Evolutionary conservation across 73 alveolate genomes (phyloP).

Genomic region (Paramecium biaurelia): DNA sequence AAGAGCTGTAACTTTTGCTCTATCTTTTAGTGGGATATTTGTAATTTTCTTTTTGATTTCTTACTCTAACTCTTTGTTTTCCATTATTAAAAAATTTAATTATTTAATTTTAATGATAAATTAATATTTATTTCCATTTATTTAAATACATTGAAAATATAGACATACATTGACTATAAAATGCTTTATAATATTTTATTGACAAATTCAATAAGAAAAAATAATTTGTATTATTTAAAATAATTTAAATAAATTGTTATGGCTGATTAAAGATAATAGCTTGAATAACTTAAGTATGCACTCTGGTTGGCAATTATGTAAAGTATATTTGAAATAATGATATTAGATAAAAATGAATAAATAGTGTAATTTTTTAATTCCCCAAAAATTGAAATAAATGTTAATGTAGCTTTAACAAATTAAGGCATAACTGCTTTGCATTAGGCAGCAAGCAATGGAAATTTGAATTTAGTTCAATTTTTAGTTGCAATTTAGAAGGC

Average conservation of each 20-base stretch:
- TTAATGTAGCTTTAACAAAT: background rate
- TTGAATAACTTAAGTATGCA: background rate
- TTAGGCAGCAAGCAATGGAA: slow-evolving; percentile 48
- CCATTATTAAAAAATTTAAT: slow-evolving; percentile 31
- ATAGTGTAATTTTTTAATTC: slow-evolving; percentile 43
- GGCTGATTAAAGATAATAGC: background rate
- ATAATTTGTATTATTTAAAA: background rate
- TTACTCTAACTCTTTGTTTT: slow-evolving; percentile 38
- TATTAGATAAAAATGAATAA: slow-evolving; percentile 38
- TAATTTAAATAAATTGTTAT: background rate
- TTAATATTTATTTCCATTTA: background rate
- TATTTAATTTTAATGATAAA: background rate
- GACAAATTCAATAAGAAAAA: background rate
- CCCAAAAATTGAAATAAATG: slow-evolving; percentile 43
- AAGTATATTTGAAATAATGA: background rate
- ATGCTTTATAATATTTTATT: background rate
- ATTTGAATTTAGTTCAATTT: slow-evolving; percentile 38
- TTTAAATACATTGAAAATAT: background rate
- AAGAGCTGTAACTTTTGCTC: slow-evolving; percentile 12
- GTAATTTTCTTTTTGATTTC: slow-evolving; percentile 26
- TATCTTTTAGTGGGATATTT: background rate
- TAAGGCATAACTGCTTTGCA: slow-evolving; percentile 27
- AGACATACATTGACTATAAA: too few relatives aligned
- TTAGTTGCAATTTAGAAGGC: slow-evolving; percentile 35
- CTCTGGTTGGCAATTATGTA: slow-evolving; percentile 50